A percentile compares a stretch with the other conserved stretches of the same genome.
Conservation (phyloP, 2,329 filamentous ascomycete genomes). For the Exophiala calicioides region DNA sequence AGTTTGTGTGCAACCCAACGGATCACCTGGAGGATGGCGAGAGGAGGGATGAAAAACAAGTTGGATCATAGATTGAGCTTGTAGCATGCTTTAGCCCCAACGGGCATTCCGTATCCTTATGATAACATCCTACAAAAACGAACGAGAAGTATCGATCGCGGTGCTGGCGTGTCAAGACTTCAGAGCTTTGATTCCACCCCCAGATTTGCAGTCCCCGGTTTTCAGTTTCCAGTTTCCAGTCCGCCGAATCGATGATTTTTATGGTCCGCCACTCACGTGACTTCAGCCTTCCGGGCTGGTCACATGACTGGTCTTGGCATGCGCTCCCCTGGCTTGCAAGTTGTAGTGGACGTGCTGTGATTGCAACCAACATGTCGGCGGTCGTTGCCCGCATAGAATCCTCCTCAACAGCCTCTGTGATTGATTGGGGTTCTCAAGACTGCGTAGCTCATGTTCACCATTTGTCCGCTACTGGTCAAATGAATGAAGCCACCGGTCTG, state of each 20-base stretch:
- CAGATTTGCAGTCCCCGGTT: no score
- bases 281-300: constrained; percentile 10
- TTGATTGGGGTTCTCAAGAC: no score
- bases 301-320: constrained; percentile 19
- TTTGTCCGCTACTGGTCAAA: no score
- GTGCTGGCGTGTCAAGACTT: not conserved
- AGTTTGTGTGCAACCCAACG: constrained; percentile 12
- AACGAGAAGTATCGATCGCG: constrained; percentile 7
- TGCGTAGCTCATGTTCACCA: no score
- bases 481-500: no score
- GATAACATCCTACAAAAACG: constrained; percentile 6
- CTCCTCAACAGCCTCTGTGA: no score
- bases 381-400: no score
- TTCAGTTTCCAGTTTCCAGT: no score
- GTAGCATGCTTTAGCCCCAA: constrained; percentile 6
- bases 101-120: constrained; percentile 15
- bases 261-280: constrained; percentile 14
- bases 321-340: not conserved
- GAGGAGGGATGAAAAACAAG: constrained; percentile 8
- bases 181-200: not conserved
- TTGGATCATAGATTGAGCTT: constrained; percentile 20
- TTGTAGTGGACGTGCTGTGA: no score
- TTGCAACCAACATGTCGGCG: no score
- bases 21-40: constrained; percentile 1
- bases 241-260: not conserved